Percentiles rank a stretch among this genome's conserved stretches.
Evolutionary conservation across 306 rosid genomes (phyloP).

Genomic region (Amphicarpaea edgeworthii): DNA sequence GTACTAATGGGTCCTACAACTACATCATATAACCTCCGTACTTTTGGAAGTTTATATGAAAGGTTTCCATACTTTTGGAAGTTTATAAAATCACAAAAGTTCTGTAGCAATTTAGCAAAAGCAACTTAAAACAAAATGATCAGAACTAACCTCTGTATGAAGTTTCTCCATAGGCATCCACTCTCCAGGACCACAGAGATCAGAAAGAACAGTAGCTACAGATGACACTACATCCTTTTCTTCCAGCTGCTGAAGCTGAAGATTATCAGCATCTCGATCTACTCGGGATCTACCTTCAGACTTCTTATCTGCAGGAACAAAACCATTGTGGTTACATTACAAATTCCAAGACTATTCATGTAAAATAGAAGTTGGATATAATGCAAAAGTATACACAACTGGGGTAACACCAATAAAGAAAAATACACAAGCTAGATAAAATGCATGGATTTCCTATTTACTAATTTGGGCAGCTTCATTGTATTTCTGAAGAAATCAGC

Average conservation of each 20-base stretch:
- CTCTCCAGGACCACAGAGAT: slow-evolving; percentile 98
- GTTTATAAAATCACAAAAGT: slow-evolving; percentile 20
- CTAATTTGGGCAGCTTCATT: neutral
- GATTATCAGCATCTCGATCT: slow-evolving; percentile 90
- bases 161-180: slow-evolving; percentile 99
- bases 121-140: slow-evolving; percentile 27
- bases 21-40: neutral
- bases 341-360: slow-evolving; percentile 25
- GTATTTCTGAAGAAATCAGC: neutral
- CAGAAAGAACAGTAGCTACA: slow-evolving; percentile 97
- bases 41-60: slow-evolving; percentile 11
- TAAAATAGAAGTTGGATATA: slow-evolving; percentile 2
- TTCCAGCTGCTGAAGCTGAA: slow-evolving; percentile 88
- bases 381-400: no score
- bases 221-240: slow-evolving; percentile 99
- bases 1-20: slow-evolving; percentile 1
- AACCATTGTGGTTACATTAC: slow-evolving; percentile 15
- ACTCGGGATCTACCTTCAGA: slow-evolving; percentile 86
- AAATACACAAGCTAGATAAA: neutral
- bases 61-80: slow-evolving; percentile 9
- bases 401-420: slow-evolving; percentile 6
- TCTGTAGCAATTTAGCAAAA: slow-evolving; percentile 1
- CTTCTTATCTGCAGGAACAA: slow-evolving; percentile 75
- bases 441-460: slow-evolving; percentile 17
- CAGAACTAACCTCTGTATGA: slow-evolving; percentile 80